Conservation (phyloP, 257 asterid species). For the Solanum dulcamara region DNA sequence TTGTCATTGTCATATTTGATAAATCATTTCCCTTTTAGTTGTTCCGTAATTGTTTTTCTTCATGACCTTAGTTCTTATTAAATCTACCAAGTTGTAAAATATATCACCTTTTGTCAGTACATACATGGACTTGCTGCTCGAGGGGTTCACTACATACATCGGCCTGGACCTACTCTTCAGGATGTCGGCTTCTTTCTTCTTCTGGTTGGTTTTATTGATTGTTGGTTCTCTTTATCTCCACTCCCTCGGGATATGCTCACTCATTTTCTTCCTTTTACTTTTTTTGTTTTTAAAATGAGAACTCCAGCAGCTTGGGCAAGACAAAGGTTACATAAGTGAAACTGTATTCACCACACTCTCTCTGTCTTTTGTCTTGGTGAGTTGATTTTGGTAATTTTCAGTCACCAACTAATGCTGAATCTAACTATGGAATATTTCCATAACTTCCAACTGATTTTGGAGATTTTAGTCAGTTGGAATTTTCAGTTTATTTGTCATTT, state of each 20-base stretch:
- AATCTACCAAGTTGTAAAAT: neutral
- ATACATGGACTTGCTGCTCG: conserved; percentile 90
- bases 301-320: conserved; percentile 80
- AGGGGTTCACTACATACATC: conserved; percentile 87
- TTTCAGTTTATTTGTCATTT: neutral
- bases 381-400: conserved; percentile 6
- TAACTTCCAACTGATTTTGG: neutral
- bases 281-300: neutral
- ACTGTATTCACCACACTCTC: conserved; percentile 64
- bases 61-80: neutral
- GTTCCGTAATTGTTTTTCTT: neutral
- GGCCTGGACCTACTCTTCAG: conserved; percentile 87
- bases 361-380: conserved; percentile 74
- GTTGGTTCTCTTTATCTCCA: neutral
- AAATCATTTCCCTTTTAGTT: neutral
- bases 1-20: neutral
- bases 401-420: neutral
- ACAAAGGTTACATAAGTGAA: conserved; percentile 83
- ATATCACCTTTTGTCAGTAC: conserved; percentile 34
- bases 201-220: conserved; percentile 37
- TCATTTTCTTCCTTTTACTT: conserved; percentile 15
- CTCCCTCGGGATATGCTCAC: neutral
- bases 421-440: neutral
- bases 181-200: conserved; percentile 78
- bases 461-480: neutral